Evolutionary conservation across 2,329 filamentous ascomycete genomes (phyloP).

Genomic region (Colletotrichum sojae): DNA sequence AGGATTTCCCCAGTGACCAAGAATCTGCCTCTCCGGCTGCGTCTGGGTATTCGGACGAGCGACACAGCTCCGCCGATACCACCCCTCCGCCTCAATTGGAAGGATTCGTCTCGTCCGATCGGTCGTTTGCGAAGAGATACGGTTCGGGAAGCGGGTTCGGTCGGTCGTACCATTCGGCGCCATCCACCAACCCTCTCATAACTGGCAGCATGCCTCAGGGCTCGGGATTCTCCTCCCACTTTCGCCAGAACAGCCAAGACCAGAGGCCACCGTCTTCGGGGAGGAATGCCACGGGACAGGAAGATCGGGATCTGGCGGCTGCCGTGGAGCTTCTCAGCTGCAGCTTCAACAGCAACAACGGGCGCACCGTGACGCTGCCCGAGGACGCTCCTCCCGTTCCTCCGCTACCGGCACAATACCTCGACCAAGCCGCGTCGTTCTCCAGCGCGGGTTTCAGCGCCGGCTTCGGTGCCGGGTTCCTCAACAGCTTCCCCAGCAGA

Average conservation of each 20-base stretch:
- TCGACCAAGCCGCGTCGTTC: conserved; percentile 71
- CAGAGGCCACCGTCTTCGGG: conserved; percentile 82
- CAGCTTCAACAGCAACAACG: conserved; percentile 84
- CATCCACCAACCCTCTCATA: conserved; percentile 66
- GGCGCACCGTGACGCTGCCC: conserved; percentile 74
- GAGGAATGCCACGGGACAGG: conserved; percentile 80
- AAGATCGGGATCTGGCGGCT: conserved; percentile 89
- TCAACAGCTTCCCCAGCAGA: conserved; percentile 73
- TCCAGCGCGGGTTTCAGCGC: conserved; percentile 60
- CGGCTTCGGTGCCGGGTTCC: conserved; percentile 72
- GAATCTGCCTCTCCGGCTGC: conserved; percentile 85
- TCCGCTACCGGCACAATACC: conserved; percentile 84
- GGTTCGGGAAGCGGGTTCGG: conserved; percentile 74
- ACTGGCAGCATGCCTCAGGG: conserved; percentile 65
- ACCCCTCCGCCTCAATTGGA: conserved; percentile 89
- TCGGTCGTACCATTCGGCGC: conserved; percentile 84
- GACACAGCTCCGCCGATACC: conserved; percentile 89
- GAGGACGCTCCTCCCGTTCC: conserved; percentile 89
- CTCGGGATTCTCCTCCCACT: conserved; percentile 67
- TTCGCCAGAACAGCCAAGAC: conserved; percentile 82
- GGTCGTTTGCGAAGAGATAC: conserved; percentile 69
- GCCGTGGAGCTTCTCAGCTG: conserved; percentile 92
- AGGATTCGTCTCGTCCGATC: conserved; percentile 67
- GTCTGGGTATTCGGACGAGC: conserved; percentile 84
- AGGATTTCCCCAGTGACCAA: conserved; percentile 81